phyloP scores from a whole-genome alignment of 2,329 filamentous ascomycete genomes.

The Diaporthe aspalathi region DNA sequence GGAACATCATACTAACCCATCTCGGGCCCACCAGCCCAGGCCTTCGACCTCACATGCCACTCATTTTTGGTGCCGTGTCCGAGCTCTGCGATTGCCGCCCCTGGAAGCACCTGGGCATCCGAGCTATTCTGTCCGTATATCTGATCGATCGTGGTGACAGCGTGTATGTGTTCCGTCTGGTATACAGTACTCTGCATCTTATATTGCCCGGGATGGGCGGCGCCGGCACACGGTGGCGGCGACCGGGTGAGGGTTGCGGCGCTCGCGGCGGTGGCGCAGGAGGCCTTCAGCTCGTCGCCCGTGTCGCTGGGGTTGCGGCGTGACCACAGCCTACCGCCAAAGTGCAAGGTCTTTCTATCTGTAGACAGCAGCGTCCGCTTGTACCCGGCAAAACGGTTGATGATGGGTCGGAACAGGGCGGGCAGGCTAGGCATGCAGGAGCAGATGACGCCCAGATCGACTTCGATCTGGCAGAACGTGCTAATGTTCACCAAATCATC shows the following conservation, averaged over 20 bases:
- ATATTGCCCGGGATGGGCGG: not conserved
- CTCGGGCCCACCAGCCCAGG: not conserved
- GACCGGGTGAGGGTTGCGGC: not conserved
- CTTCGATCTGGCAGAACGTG: conserved; percentile 20
- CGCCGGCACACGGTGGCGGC: not conserved
- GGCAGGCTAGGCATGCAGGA: conserved; percentile 30
- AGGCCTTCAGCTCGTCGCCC: not conserved
- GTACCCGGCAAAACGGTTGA: not conserved
- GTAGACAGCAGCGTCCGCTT: not conserved
- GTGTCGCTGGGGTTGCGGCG: not conserved
- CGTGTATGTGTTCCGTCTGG: not conserved
- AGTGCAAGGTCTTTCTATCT: not conserved
- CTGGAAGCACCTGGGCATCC: not conserved
- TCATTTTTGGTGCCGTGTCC: not conserved
- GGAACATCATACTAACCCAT: not conserved
- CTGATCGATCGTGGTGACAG: not conserved
- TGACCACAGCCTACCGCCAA: not conserved
- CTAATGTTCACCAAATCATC: conserved; percentile 13
- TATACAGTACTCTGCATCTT: not conserved
- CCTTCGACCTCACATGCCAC: not conserved
- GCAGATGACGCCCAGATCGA: conserved; percentile 26
- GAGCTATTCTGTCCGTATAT: not conserved
- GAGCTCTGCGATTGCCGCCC: not conserved
- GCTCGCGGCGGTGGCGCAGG: not conserved
- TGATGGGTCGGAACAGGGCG: not conserved